Percentiles rank a stretch among this genome's conserved stretches.
Conservation (phyloP, 148 eudicot genomes). For the Camellia sinensis region DNA sequence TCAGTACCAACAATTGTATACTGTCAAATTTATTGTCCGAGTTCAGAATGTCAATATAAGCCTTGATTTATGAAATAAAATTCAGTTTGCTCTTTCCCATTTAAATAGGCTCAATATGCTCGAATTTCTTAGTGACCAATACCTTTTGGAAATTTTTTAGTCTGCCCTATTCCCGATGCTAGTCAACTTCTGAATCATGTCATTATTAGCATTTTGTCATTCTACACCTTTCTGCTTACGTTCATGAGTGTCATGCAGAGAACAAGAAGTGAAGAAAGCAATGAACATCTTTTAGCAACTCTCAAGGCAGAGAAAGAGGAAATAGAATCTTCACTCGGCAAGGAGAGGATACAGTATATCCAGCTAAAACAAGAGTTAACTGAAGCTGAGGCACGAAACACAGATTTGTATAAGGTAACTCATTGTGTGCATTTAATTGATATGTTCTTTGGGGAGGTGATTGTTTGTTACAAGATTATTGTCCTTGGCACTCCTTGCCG, state of each 20-base stretch:
- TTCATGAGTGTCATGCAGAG: conserved; percentile 39
- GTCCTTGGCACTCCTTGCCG: not conserved
- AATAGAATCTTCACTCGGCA: conserved; percentile 56
- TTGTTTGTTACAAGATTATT: not conserved
- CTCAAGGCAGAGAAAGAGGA: conserved; percentile 78
- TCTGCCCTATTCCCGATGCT: not conserved
- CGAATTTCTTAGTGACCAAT: conserved; percentile 7
- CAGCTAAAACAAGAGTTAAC: conserved; percentile 76
- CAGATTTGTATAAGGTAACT: conserved; percentile 79
- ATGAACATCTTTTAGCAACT: conserved; percentile 42
- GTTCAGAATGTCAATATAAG: not conserved
- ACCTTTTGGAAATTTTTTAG: not conserved
- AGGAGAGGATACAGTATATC: conserved; percentile 58
- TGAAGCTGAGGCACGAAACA: conserved; percentile 70
- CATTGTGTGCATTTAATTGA: not conserved
- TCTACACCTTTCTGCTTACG: conserved; percentile 12
- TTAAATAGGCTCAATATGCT: not conserved
- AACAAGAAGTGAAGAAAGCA: conserved; percentile 40
- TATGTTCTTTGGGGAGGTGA: not conserved
- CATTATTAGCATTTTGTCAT: not conserved
- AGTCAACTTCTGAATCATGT: conserved; percentile 10
- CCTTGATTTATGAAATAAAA: conserved; percentile 1
- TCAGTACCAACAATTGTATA: not conserved
- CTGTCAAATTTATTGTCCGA: not conserved
- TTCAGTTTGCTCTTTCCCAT: not conserved